These are phyloP conservation scores for Saccharomyces pastorianus DNA, from an alignment of 1,139 yeast species.

Conservation along the genomic window DNA sequence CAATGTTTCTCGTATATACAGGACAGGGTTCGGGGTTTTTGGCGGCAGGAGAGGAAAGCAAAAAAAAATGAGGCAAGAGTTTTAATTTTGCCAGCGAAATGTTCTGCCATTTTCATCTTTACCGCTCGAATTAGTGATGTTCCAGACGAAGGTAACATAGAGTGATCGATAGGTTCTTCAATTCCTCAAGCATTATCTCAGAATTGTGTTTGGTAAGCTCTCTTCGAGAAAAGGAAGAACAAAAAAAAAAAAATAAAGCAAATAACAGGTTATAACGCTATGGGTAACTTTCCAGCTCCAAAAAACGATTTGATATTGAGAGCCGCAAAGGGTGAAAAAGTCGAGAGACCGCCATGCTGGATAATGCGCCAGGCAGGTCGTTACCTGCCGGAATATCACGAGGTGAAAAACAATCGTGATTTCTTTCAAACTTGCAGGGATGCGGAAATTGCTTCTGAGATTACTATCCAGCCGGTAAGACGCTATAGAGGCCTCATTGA, in stretches of 20 bases:
- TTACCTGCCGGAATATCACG: slow-evolving; percentile 83
- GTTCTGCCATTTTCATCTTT: neutral
- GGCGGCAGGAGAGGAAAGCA: neutral
- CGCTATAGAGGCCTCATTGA: slow-evolving; percentile 85
- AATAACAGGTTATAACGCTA: neutral
- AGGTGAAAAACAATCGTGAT: slow-evolving; percentile 78
- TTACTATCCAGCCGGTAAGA: slow-evolving; percentile 91
- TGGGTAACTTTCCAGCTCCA: slow-evolving; percentile 48
- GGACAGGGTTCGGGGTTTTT: neutral
- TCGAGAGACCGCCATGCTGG: slow-evolving; percentile 98
- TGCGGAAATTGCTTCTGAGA: slow-evolving; percentile 86
- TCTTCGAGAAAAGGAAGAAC: neutral
- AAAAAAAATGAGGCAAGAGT: neutral
- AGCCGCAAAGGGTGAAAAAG: slow-evolving; percentile 79
- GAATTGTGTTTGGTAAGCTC: neutral
- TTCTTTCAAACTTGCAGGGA: slow-evolving; percentile 90
- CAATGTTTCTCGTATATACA: neutral
- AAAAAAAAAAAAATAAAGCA: neutral
- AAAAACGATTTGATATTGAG: slow-evolving; percentile 84
- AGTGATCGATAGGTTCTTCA: neutral
- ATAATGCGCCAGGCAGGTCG: slow-evolving; percentile 62
- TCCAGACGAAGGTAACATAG: neutral
- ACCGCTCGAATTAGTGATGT: neutral
- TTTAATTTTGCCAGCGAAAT: neutral
- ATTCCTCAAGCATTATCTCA: neutral